Conservation (phyloP, 176 grass and related monocot genomes). For the Aechmea fasciata region DNA sequence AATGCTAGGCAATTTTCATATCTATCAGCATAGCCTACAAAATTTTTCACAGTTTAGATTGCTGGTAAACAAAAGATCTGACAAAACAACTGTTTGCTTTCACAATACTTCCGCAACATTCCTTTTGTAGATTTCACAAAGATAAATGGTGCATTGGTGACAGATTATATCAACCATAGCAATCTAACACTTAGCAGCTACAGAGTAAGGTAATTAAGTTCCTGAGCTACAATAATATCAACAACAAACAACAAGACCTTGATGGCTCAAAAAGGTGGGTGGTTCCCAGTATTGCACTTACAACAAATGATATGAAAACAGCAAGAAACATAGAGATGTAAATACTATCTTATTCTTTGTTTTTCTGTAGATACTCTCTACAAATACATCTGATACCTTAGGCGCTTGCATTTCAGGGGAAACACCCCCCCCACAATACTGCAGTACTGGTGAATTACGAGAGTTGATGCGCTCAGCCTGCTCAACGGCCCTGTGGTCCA, state of each 20-base stretch:
- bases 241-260: background rate
- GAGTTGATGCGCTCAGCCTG: constrained; percentile 82
- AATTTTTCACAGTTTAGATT: background rate
- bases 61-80: background rate
- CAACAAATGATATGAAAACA: background rate
- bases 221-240: background rate
- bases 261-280: background rate
- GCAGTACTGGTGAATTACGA: constrained; percentile 64
- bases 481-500: constrained; percentile 90
- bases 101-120: background rate
- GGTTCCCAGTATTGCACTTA: background rate
- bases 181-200: too few species aligned
- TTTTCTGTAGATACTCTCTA: background rate
- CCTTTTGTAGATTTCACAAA: background rate
- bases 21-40: background rate
- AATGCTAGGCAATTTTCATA: background rate
- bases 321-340: background rate
- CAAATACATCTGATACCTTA: constrained; percentile 36
- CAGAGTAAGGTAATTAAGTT: too few species aligned
- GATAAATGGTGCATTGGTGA: background rate
- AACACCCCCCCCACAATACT: constrained; percentile 79
- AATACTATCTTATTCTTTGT: background rate
- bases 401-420: constrained; percentile 97
- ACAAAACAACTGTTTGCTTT: constrained; percentile 1
- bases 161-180: too few species aligned